These are phyloP conservation scores for Cutaneotrichosporon mucoides DNA, from an alignment of 1,284 basidiomycete species.

Conservation along the genomic window DNA sequence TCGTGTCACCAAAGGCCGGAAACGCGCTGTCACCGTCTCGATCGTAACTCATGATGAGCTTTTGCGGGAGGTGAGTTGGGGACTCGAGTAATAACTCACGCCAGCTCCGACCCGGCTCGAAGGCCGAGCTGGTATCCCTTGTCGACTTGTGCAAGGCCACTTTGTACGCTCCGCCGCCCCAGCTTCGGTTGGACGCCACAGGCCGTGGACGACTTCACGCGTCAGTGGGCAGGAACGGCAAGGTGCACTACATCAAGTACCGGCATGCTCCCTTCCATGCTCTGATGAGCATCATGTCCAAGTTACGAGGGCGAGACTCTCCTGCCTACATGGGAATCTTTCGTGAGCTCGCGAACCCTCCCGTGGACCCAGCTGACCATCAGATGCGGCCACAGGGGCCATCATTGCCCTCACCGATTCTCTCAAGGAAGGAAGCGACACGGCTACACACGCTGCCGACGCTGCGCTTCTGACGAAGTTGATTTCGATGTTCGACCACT, in stretches of 20 bases:
- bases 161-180: slow-evolving; percentile 20
- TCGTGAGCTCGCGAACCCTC: slow-evolving; percentile 21
- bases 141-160: slow-evolving; percentile 44
- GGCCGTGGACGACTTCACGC: slow-evolving; percentile 15
- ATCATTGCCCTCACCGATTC: slow-evolving; percentile 4
- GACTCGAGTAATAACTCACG: not conserved
- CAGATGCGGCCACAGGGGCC: slow-evolving; percentile 12
- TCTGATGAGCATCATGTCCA: slow-evolving; percentile 40
- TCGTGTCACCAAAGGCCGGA: slow-evolving; percentile 27
- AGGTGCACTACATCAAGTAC: slow-evolving; percentile 42
- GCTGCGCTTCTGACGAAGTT: slow-evolving; percentile 1
- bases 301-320: slow-evolving; percentile 31
- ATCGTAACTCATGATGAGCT: slow-evolving; percentile 38
- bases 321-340: slow-evolving; percentile 44
- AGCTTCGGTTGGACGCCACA: slow-evolving; percentile 6
- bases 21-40: slow-evolving; percentile 45
- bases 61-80: slow-evolving; percentile 33
- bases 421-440: slow-evolving; percentile 2
- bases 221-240: slow-evolving; percentile 23
- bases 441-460: not conserved
- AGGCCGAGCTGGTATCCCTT: slow-evolving; percentile 36
- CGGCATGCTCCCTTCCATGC: slow-evolving; percentile 45
- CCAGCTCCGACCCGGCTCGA: slow-evolving; percentile 39
- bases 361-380: not conserved
- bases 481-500: slow-evolving; percentile 9